phyloP scores from a whole-genome alignment of 257 asterid species.

The Solanum raphanifolium region DNA sequence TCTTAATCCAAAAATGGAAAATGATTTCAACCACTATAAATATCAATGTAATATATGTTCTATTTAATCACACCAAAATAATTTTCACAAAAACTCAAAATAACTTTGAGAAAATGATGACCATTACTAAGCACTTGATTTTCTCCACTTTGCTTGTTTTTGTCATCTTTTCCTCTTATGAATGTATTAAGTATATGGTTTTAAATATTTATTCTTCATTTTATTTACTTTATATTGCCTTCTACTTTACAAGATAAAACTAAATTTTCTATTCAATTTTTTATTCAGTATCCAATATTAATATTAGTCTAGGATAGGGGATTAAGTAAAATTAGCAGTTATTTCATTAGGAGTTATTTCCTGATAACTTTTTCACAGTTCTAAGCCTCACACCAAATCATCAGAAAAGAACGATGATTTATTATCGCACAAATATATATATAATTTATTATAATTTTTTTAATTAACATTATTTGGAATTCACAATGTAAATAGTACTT shows the following conservation, averaged over 20 bases:
- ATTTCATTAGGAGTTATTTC: too few relatives aligned
- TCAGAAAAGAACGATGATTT: too few relatives aligned
- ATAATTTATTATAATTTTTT: too few relatives aligned
- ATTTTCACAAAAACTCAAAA: neutral
- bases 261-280: neutral
- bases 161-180: neutral
- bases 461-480: too few relatives aligned
- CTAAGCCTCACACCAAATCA: too few relatives aligned
- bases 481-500: neutral
- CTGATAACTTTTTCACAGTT: too few relatives aligned
- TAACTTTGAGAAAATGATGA: neutral
- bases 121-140: neutral
- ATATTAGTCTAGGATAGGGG: too few relatives aligned
- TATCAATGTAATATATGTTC: neutral
- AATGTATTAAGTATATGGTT: neutral
- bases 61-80: neutral
- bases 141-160: neutral
- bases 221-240: neutral
- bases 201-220: neutral
- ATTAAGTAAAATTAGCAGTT: too few relatives aligned
- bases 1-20: neutral
- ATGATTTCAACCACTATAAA: neutral
- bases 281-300: neutral
- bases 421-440: too few relatives aligned
- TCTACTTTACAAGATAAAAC: neutral